phyloP scores from a whole-genome alignment of 2,329 filamentous ascomycete genomes.

The Trichophaea hybrida region DNA sequence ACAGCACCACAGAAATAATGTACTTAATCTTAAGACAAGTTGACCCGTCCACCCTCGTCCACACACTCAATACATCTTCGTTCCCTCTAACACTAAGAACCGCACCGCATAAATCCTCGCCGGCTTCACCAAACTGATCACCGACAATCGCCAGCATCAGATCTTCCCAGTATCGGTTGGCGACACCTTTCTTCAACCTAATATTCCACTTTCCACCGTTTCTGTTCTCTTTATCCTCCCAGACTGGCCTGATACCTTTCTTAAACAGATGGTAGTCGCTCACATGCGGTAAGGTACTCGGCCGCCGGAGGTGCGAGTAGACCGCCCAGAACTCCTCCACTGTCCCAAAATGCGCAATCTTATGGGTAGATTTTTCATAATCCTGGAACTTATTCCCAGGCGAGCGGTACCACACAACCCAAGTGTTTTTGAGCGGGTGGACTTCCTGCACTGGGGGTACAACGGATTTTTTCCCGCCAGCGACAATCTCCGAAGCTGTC shows the following conservation, averaged over 20 bases:
- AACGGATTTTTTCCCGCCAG: slow-evolving; percentile 20
- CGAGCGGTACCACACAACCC: slow-evolving; percentile 95
- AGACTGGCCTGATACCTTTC: slow-evolving; percentile 88
- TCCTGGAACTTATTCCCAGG: slow-evolving; percentile 95
- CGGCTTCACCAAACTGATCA: slow-evolving; percentile 83
- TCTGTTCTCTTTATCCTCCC: slow-evolving; percentile 97
- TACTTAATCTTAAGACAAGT: slow-evolving; percentile 94
- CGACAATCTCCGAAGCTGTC: slow-evolving; percentile 28
- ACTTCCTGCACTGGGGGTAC: slow-evolving; percentile 36
- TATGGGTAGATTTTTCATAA: slow-evolving; percentile 90
- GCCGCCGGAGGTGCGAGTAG: slow-evolving; percentile 77
- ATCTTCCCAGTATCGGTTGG: slow-evolving; percentile 94
- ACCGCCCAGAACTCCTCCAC: slow-evolving; percentile 85
- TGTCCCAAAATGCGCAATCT: slow-evolving; percentile 66
- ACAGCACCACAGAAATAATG: slow-evolving; percentile 28
- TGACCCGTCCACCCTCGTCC: slow-evolving; percentile 86
- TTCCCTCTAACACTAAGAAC: slow-evolving; percentile 89
- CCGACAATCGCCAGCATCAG: slow-evolving; percentile 79
- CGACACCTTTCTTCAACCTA: slow-evolving; percentile 89
- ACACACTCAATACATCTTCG: slow-evolving; percentile 94
- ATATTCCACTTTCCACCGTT: slow-evolving; percentile 96
- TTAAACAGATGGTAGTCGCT: slow-evolving; percentile 98
- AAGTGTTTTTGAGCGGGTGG: slow-evolving; percentile 64
- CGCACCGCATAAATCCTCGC: slow-evolving; percentile 86
- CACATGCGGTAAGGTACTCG: slow-evolving; percentile 73